Evolutionary conservation across 768 basidiomycete species (phyloP).

Genomic region (Polyporus arcularius): DNA sequence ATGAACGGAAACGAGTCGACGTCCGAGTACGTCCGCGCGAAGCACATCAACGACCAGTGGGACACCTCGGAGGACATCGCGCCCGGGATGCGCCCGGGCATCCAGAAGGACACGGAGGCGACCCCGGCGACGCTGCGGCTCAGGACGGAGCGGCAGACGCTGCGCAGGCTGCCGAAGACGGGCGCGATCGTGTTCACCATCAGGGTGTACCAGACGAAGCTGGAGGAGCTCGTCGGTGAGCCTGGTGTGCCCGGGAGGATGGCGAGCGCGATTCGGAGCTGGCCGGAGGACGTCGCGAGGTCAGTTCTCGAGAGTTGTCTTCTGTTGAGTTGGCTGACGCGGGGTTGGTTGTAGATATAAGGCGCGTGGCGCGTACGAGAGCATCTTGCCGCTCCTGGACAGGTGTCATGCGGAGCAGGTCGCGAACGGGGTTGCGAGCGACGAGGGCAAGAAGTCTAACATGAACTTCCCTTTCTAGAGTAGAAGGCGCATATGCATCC

Average conservation of each 20-base stretch:
- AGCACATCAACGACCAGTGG: constrained; percentile 14
- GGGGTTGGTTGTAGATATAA: constrained; percentile 34
- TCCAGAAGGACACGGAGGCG: constrained; percentile 7
- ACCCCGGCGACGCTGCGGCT: constrained; percentile 43
- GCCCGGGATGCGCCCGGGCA: not conserved
- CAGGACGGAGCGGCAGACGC: constrained; percentile 65
- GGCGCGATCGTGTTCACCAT: constrained; percentile 73
- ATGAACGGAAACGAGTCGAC: constrained; percentile 57
- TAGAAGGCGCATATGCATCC: not conserved
- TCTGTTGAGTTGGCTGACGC: not conserved
- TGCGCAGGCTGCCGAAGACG: constrained; percentile 61
- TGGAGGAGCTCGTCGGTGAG: constrained; percentile 54
- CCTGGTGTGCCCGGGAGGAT: constrained; percentile 61
- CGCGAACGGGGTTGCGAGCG: constrained; percentile 21
- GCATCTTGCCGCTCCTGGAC: constrained; percentile 39
- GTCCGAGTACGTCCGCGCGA: constrained; percentile 20
- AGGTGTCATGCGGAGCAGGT: constrained; percentile 36
- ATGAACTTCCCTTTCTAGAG: constrained; percentile 4
- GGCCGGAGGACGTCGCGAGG: constrained; percentile 61
- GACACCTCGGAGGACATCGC: not conserved
- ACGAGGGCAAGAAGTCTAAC: constrained; percentile 14
- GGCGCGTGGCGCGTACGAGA: constrained; percentile 33
- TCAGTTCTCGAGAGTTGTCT: constrained; percentile 41
- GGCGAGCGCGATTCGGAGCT: constrained; percentile 63
- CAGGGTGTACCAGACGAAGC: constrained; percentile 60